phyloP scores from a whole-genome alignment of 2,329 filamentous ascomycete genomes.

The Magnaporthiopsis incrustans region DNA sequence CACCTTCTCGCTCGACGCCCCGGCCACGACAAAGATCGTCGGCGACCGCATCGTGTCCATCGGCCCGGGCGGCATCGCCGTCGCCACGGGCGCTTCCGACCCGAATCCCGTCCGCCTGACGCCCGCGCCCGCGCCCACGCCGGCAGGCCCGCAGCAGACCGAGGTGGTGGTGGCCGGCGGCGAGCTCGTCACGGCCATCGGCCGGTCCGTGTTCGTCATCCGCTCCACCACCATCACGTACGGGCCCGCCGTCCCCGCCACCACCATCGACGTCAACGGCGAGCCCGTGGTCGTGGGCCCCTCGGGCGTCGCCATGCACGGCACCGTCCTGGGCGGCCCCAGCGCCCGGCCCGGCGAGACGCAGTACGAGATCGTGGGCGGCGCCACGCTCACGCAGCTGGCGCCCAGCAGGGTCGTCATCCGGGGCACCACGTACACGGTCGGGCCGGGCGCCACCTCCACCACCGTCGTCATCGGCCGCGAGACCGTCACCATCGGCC shows the following conservation, averaged over 20 bases:
- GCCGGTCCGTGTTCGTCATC: slow-evolving; percentile 34
- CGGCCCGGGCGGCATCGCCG: slow-evolving; percentile 24
- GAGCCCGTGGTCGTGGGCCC: slow-evolving; percentile 44
- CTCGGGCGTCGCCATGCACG: slow-evolving; percentile 30
- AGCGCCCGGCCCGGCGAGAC: slow-evolving; percentile 27
- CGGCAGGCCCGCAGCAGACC: slow-evolving; percentile 19
- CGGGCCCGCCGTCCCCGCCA: slow-evolving; percentile 24
- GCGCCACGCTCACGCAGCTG: slow-evolving; percentile 42
- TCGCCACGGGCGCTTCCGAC: slow-evolving; percentile 15
- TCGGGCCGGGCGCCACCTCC: slow-evolving; percentile 35
- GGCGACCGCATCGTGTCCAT: slow-evolving; percentile 23
- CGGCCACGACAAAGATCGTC: slow-evolving; percentile 27
- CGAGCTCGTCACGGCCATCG: slow-evolving; percentile 34
- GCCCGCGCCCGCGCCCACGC: neutral
- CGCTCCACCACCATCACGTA: slow-evolving; percentile 35
- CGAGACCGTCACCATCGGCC: slow-evolving; percentile 43
- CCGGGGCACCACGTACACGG: slow-evolving; percentile 39
- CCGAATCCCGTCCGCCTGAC: slow-evolving; percentile 23
- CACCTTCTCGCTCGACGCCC: slow-evolving; percentile 29
- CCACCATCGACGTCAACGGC: slow-evolving; percentile 33
- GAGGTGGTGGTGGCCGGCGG: slow-evolving; percentile 40
- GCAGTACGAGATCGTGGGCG: slow-evolving; percentile 40
- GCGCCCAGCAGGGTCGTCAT: slow-evolving; percentile 42
- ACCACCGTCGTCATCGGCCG: slow-evolving; percentile 41
- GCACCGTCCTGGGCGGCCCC: slow-evolving; percentile 34